Percentiles rank a stretch among this genome's conserved stretches.
phyloP scores from a whole-genome alignment of 495 filamentous ascomycete genomes.

The Hypoxylon rickii region DNA sequence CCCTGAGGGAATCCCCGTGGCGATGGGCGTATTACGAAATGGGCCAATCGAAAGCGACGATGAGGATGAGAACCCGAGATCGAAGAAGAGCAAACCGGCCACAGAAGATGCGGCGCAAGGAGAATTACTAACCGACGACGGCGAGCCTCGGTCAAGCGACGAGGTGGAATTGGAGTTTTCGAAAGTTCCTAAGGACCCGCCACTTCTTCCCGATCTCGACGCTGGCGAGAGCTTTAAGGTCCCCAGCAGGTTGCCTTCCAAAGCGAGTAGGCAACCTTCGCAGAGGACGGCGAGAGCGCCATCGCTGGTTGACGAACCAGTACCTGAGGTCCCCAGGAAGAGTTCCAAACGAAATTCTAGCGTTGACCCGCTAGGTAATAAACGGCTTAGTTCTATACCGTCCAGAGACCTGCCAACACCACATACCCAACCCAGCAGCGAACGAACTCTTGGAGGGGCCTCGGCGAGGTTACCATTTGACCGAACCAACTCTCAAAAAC shows the following conservation, averaged over 20 bases:
- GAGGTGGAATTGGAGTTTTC: conserved; percentile 45
- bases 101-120: conserved; percentile 42
- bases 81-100: conserved; percentile 27
- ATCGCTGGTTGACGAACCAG: conserved; percentile 26
- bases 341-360: conserved; percentile 62
- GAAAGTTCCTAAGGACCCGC: conserved; percentile 56
- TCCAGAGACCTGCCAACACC: conserved; percentile 19
- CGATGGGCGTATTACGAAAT: conserved; percentile 59
- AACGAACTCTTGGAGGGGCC: conserved; percentile 32
- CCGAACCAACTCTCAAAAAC: conserved; percentile 56
- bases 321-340: conserved; percentile 60
- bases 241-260: conserved; percentile 66
- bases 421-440: conserved; percentile 13
- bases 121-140: conserved; percentile 51
- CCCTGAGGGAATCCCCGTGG: conserved; percentile 62
- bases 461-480: conserved; percentile 64
- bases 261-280: conserved; percentile 49
- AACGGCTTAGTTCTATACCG: conserved; percentile 15
- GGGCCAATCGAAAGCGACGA: conserved; percentile 64
- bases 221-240: conserved; percentile 65
- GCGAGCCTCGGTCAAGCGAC: conserved; percentile 45
- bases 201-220: conserved; percentile 64
- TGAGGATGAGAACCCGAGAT: conserved; percentile 47
- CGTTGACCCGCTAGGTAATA: conserved; percentile 28
- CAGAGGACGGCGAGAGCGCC: conserved; percentile 33